Evolutionary conservation across 495 filamentous ascomycete species (phyloP).

Genomic region (Bryoglossum gracile): DNA sequence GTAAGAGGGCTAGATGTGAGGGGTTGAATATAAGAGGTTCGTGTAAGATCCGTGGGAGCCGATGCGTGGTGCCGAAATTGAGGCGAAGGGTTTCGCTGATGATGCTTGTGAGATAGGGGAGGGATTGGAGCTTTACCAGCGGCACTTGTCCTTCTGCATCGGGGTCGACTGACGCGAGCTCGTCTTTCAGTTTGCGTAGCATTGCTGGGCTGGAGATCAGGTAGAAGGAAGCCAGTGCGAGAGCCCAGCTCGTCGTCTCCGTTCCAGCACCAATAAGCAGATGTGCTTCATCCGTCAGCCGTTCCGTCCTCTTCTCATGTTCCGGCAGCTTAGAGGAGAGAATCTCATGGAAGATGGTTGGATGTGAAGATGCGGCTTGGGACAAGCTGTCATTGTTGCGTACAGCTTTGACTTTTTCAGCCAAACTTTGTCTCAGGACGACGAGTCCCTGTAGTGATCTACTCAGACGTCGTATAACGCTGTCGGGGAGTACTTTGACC

Average conservation of each 20-base stretch:
- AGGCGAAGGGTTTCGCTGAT: constrained; percentile 35
- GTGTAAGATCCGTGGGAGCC: constrained; percentile 30
- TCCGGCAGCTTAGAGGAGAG: constrained; percentile 13
- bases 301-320: constrained; percentile 25
- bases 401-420: not conserved
- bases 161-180: constrained; percentile 18
- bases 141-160: constrained; percentile 6
- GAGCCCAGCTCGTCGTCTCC: constrained; percentile 16
- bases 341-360: not conserved
- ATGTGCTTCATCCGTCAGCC: constrained; percentile 27
- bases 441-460: too few relatives aligned
- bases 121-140: constrained; percentile 31
- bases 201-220: constrained; percentile 24
- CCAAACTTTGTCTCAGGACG: too few relatives aligned
- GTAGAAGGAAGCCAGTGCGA: constrained; percentile 28
- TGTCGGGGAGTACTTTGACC: not conserved
- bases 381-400: too few relatives aligned
- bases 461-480: too few relatives aligned
- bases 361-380: too few relatives aligned
- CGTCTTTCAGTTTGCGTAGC: constrained; percentile 25
- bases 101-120: constrained; percentile 6
- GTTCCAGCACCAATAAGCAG: constrained; percentile 17
- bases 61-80: constrained; percentile 29
- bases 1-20: not conserved
- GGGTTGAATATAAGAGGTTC: not conserved